Evolutionary conservation across 257 asterid species (phyloP), one percentile per base, ranked within the genome.

Genomic region (Oldenlandia corymbosa): DNA sequence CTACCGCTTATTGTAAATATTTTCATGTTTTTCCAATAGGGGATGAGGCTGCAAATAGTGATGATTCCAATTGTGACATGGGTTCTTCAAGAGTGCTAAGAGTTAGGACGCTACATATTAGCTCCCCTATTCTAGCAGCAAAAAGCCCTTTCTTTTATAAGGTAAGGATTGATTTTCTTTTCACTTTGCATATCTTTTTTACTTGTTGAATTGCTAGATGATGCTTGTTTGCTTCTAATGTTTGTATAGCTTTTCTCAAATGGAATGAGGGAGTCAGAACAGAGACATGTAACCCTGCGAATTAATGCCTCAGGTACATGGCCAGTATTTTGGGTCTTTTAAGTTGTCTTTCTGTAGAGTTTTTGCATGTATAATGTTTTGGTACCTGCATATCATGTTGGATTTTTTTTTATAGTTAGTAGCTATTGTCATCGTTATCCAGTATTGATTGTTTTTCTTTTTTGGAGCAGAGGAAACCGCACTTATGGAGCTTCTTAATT

Each of bases 191-290:
- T 27, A 30, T 7, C 46, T 11, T 12, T 48, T 71, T 53, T 37
- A 14, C 30, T 65, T 60, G 18, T 66, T 42, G 60, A 53, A 62
- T 66, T 73, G 62, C 31, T 46, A 23, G 62, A 42, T 77, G 67
- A 70, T 34, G 24, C 50, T 45, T 60, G 52, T 45, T 70, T 62
- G 31, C 62, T 61, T 67, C 58, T 60, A 24, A 54, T 18, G 28
- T 68, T 36, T 68, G 30, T 81, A 72, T 68, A 93, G 99, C 78
- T 93, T 64, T 90, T 93, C 82, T 87, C 99, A 46, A 89, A 93
- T 74, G 99, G 97, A 71, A 93, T 93, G 96, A 88, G 80, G 87
- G 99, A 93, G 75, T 93, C 99, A 6, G 99, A 93, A 80, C 97
- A 89, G 84, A 80, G 99, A 71, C 95, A 87, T 45, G 97, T 93